Evolutionary conservation across 163 green algal genomes (phyloP).

Genomic region (Scenedesmus sp.): DNA sequence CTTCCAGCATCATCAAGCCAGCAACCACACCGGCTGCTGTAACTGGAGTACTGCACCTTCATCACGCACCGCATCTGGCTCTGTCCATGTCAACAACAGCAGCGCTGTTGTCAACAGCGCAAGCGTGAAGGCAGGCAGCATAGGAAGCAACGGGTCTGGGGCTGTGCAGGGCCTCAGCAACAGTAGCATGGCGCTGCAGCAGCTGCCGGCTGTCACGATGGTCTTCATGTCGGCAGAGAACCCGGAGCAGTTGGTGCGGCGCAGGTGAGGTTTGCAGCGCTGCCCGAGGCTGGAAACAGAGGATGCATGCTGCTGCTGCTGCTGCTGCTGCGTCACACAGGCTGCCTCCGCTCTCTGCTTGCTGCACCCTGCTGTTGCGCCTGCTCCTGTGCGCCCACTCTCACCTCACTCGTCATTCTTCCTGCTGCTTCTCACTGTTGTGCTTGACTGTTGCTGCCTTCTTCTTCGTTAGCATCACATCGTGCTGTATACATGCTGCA

Average conservation of each 20-base stretch:
- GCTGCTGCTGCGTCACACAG: not conserved
- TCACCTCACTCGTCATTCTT: too few relatives aligned
- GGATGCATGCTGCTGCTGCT: not conserved
- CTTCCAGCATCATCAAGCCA: not conserved
- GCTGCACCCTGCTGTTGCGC: too few relatives aligned
- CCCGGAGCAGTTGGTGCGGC: not conserved
- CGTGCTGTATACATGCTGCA: too few relatives aligned
- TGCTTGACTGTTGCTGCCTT: too few relatives aligned
- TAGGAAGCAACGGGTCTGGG: not conserved
- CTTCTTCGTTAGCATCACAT: too few relatives aligned
- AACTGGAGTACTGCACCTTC: not conserved
- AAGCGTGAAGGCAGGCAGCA: not conserved
- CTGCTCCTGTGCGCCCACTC: too few relatives aligned
- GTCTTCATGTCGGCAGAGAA: constrained; percentile 26
- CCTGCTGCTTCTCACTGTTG: too few relatives aligned
- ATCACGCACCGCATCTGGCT: not conserved
- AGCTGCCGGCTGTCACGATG: constrained; percentile 37
- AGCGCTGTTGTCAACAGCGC: not conserved
- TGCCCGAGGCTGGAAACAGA: too few relatives aligned
- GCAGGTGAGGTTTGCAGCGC: not conserved
- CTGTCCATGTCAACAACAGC: not conserved
- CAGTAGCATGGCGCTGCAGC: not conserved
- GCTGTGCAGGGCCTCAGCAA: not conserved
- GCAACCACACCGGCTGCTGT: not conserved
- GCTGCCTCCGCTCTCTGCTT: too few relatives aligned